Conservation (phyloP, 768 basidiomycete species). For the Phlebiopsis flavidoalba region DNA sequence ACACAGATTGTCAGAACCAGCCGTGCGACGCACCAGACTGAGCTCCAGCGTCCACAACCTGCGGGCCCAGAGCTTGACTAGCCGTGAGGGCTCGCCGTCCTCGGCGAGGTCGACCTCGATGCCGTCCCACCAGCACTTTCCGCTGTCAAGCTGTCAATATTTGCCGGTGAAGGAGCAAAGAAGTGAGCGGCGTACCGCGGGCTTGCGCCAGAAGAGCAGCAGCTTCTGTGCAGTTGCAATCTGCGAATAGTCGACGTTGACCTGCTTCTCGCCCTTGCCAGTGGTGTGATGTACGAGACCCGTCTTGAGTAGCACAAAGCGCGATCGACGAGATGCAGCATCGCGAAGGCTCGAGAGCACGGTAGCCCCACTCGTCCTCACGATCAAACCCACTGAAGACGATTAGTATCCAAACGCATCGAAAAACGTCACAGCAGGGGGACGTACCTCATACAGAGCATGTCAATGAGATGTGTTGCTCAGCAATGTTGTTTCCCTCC, state of each 20-base stretch:
- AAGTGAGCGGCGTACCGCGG: slow-evolving; percentile 69
- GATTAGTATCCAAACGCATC: neutral
- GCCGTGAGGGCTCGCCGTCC: slow-evolving; percentile 42
- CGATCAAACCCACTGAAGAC: slow-evolving; percentile 83
- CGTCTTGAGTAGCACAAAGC: slow-evolving; percentile 93
- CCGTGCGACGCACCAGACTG: slow-evolving; percentile 60
- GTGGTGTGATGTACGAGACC: slow-evolving; percentile 68
- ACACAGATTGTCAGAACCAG: too few species aligned
- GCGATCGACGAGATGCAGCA: slow-evolving; percentile 99
- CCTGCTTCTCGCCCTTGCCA: slow-evolving; percentile 58
- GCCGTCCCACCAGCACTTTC: slow-evolving; percentile 99
- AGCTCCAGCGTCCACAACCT: slow-evolving; percentile 98
- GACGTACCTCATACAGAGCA: slow-evolving; percentile 97
- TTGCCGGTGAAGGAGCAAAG: neutral
- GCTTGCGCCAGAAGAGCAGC: slow-evolving; percentile 97
- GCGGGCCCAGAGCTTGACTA: slow-evolving; percentile 92
- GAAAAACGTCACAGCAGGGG: slow-evolving; percentile 13
- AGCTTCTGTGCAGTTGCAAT: slow-evolving; percentile 98
- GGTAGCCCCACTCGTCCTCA: slow-evolving; percentile 97
- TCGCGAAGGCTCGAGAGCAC: slow-evolving; percentile 90
- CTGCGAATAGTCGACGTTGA: slow-evolving; percentile 84
- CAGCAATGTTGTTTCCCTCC: slow-evolving; percentile 97
- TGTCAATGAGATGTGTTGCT: slow-evolving; percentile 96
- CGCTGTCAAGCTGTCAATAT: slow-evolving; percentile 37
- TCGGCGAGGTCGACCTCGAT: slow-evolving; percentile 80